Conservation (phyloP, 2,329 filamentous ascomycete species). For the Colletotrichum sp. region DNA sequence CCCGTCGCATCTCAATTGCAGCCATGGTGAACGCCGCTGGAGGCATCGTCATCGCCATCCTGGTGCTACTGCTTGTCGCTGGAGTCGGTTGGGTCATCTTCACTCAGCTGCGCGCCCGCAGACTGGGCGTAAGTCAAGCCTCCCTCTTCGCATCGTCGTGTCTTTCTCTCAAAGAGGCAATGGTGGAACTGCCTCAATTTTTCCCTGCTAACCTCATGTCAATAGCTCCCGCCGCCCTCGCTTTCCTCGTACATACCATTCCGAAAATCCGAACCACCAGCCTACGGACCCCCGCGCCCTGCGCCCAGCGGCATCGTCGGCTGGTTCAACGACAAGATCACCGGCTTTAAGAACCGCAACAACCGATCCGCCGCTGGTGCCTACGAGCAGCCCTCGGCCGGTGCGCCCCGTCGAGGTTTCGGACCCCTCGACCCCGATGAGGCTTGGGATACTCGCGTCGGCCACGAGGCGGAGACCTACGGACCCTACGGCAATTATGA, state of each 20-base stretch:
- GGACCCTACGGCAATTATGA: constrained; percentile 72
- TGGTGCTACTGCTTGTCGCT: constrained; percentile 63
- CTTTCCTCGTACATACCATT: constrained; percentile 77
- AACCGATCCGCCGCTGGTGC: constrained; percentile 71
- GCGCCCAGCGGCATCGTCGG: constrained; percentile 68
- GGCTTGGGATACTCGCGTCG: constrained; percentile 84
- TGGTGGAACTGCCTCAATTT: background rate
- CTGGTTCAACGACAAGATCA: constrained; percentile 74
- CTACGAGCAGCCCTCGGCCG: constrained; percentile 64
- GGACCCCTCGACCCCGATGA: constrained; percentile 81
- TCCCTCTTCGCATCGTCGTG: background rate
- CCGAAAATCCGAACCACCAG: constrained; percentile 48
- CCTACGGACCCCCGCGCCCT: constrained; percentile 57
- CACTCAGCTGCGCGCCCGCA: constrained; percentile 73
- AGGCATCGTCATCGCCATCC: constrained; percentile 75
- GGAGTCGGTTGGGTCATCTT: constrained; percentile 73
- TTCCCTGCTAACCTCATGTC: background rate
- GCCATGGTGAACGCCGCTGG: constrained; percentile 65
- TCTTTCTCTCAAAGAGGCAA: background rate
- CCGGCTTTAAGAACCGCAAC: constrained; percentile 68
- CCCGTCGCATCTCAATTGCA: constrained; percentile 17
- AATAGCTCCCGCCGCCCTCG: constrained; percentile 71
- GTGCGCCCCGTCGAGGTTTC: constrained; percentile 60
- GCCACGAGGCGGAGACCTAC: constrained; percentile 72
- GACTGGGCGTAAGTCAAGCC: constrained; percentile 65